phyloP scores from a whole-genome alignment of 2,329 filamentous ascomycete species.

The Arthrobotrys sinensis region DNA sequence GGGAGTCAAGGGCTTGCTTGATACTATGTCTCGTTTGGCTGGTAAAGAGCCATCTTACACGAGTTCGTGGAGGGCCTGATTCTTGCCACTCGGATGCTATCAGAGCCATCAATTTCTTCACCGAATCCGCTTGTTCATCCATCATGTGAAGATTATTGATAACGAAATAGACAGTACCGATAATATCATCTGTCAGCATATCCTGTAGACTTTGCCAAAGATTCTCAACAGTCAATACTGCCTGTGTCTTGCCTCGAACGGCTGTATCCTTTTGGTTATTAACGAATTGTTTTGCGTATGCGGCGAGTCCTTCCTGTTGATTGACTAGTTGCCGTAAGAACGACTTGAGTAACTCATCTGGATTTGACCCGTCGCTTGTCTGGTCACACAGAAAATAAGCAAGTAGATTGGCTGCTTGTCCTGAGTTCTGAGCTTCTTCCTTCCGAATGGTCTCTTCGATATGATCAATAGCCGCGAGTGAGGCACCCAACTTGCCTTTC shows the following conservation, averaged over 20 bases:
- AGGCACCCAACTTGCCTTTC: slow-evolving; percentile 68
- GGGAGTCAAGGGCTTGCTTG: slow-evolving; percentile 65
- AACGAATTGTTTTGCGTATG: slow-evolving; percentile 67
- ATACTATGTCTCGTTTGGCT: slow-evolving; percentile 67
- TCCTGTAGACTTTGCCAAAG: slow-evolving; percentile 69
- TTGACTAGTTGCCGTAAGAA: slow-evolving; percentile 67
- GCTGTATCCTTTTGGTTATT: slow-evolving; percentile 66
- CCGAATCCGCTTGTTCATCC: slow-evolving; percentile 66
- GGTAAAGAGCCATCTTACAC: slow-evolving; percentile 68
- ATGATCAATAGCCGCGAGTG: slow-evolving; percentile 67
- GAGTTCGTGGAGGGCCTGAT: slow-evolving; percentile 62
- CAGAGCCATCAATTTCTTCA: slow-evolving; percentile 67
- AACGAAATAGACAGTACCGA: slow-evolving; percentile 68
- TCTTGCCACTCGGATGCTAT: slow-evolving; percentile 65
- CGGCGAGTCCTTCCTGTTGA: slow-evolving; percentile 64
- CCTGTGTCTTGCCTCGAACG: slow-evolving; percentile 63
- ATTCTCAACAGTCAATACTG: slow-evolving; percentile 67
- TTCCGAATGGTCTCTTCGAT: slow-evolving; percentile 65
- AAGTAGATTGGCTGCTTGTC: slow-evolving; percentile 65
- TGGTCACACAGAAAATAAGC: slow-evolving; percentile 70
- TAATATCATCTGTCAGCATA: slow-evolving; percentile 68
- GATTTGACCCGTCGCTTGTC: slow-evolving; percentile 67
- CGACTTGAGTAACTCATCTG: slow-evolving; percentile 69
- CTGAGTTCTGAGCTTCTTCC: slow-evolving; percentile 60
- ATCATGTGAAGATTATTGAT: slow-evolving; percentile 69